A percentile compares a stretch with the other conserved stretches of the same genome.
These are phyloP conservation scores for Proliferodiscus dingleyae DNA, from an alignment of 2,329 filamentous ascomycete species.

Conservation along the genomic window DNA sequence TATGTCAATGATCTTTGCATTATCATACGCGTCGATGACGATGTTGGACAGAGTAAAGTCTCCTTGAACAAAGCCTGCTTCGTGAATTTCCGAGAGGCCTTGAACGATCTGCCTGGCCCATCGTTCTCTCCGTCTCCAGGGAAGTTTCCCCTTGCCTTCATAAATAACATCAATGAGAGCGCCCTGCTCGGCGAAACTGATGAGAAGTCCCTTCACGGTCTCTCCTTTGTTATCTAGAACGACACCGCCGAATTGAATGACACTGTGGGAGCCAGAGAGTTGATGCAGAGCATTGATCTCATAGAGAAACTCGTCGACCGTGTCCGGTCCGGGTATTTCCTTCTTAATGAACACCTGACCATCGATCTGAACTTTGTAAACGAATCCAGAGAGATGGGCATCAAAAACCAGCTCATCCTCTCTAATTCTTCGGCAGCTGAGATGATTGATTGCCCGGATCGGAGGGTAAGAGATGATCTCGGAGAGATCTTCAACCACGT, in stretches of 20 bases:
- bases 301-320: slow-evolving; percentile 93
- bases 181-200: slow-evolving; percentile 80
- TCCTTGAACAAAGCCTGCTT: slow-evolving; percentile 93
- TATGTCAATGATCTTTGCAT: slow-evolving; percentile 98
- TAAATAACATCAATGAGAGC: slow-evolving; percentile 89
- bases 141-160: slow-evolving; percentile 58
- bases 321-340: slow-evolving; percentile 93
- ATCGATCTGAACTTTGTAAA: slow-evolving; percentile 80
- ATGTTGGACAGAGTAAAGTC: slow-evolving; percentile 98
- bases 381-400: slow-evolving; percentile 92
- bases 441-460: slow-evolving; percentile 66
- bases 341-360: slow-evolving; percentile 82
- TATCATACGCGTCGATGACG: slow-evolving; percentile 76
- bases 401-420: slow-evolving; percentile 80
- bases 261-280: slow-evolving; percentile 65
- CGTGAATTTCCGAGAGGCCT: slow-evolving; percentile 87
- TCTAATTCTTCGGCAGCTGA: slow-evolving; percentile 58
- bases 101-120: slow-evolving; percentile 92
- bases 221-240: slow-evolving; percentile 74
- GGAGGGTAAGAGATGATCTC: slow-evolving; percentile 88
- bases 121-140: slow-evolving; percentile 69
- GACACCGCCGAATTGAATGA: slow-evolving; percentile 83
- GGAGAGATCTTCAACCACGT: slow-evolving; percentile 87
- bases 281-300: slow-evolving; percentile 92
- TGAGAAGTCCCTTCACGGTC: slow-evolving; percentile 80